Evolutionary conservation across 257 asterid genomes (phyloP).

Genomic region (Fraxinus americana): DNA sequence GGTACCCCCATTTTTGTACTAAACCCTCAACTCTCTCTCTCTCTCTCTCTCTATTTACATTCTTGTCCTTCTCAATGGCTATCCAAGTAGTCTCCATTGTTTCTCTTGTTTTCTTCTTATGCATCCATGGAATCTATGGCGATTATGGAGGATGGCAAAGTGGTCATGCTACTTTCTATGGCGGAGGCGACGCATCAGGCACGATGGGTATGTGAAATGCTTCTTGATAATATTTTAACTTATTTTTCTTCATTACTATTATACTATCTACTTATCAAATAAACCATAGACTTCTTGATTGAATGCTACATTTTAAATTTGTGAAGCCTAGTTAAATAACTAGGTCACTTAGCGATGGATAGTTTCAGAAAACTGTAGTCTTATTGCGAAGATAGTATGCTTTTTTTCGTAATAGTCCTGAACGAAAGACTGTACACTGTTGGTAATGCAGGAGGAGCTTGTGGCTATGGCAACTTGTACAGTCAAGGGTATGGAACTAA

Average conservation of each 20-base stretch:
- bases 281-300: slow-evolving; percentile 5
- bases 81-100: slow-evolving; percentile 23
- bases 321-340: too few relatives aligned
- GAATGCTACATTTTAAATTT: background rate
- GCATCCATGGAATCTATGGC: slow-evolving; percentile 24
- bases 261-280: background rate
- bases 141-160: slow-evolving; percentile 53
- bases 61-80: slow-evolving; percentile 42
- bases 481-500: slow-evolving; percentile 81
- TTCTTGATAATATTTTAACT: background rate
- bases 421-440: background rate
- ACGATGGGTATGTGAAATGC: slow-evolving; percentile 48
- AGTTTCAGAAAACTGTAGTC: too few relatives aligned
- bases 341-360: too few relatives aligned
- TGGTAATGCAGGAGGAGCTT: slow-evolving; percentile 77
- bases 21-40: slow-evolving; percentile 15
- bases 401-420: background rate
- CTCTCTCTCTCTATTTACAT: slow-evolving; percentile 9
- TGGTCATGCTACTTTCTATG: slow-evolving; percentile 60
- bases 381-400: too few relatives aligned
- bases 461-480: slow-evolving; percentile 90
- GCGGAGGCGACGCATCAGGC: slow-evolving; percentile 65
- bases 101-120: slow-evolving; percentile 32
- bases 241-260: too few relatives aligned
- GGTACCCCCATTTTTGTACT: slow-evolving; percentile 27